Evolutionary conservation across 2,329 filamentous ascomycete species (phyloP), one percentile per base, ranked within the genome.

Genomic region (Juglanconis oblonga): DNA sequence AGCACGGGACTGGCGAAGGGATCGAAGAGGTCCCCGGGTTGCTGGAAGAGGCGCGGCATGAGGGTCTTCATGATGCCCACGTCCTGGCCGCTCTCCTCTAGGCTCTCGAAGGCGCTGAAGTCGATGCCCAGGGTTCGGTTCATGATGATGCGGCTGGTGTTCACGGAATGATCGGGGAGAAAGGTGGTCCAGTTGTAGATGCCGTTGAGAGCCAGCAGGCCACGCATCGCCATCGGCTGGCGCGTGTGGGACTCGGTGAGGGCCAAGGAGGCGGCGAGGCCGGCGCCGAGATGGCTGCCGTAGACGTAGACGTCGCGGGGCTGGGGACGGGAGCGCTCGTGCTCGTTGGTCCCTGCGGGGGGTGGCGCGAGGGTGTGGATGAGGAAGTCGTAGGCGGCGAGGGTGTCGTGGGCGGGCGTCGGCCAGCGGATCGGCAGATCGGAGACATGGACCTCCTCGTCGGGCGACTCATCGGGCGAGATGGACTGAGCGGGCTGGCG

Each of bases 101-200:
- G 1, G 69, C 67, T 38, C 61, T 66, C 4, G 59, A 59, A 4
- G 65, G 55, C 9, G 66, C 55, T 8, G 67, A 2, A 0, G 32
- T 42, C 54, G 10, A 13, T 29, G 11, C 55, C 36, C 13, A 53
- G 48, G 24, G 31, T 61, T 9, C 67, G 64, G 7, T 70, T 64
- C 2, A 65, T 42, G 6, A 67, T 38, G 44, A 66, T 58, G 56
- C 55, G 62, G 36, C 14, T 29, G 14, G 59, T 64, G 65, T 83
- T 78, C 62, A 78, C 70, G 6, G 74, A 76, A 59, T 86, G 81
- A 63, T 81, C 77, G 0, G 81, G 81, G 10, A 85, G 75, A 61
- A 87, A 83, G 69, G 77, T 81, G 59, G 83, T 85, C 86, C 85
- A 88, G 72, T 88, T 81, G 72, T 85, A 88, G 60, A 88, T 77